Percentiles rank a stretch among this genome's conserved stretches.
These are phyloP conservation scores for Aspergillus fischeri DNA, from an alignment of 2,329 filamentous ascomycete genomes.

Conservation along the genomic window DNA sequence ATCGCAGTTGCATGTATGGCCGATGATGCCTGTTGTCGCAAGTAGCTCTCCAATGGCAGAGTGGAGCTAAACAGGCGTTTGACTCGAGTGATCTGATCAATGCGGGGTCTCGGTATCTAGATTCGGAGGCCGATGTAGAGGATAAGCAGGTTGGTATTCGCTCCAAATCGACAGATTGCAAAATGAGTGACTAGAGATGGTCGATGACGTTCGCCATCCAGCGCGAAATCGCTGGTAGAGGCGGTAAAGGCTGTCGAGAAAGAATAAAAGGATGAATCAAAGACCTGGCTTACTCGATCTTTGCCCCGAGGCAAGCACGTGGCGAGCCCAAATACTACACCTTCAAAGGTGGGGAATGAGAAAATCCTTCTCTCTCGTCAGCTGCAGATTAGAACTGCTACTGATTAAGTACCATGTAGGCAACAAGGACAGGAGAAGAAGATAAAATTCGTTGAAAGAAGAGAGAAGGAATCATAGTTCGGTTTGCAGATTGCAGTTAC, in stretches of 20 bases:
- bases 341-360: neutral
- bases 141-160: neutral
- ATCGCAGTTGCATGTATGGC: constrained; percentile 18
- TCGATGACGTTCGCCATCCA: neutral
- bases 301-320: constrained; percentile 10
- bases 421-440: neutral
- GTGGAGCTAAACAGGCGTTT: constrained; percentile 16
- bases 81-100: constrained; percentile 9
- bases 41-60: constrained; percentile 7
- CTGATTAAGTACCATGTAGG: neutral
- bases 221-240: constrained; percentile 2
- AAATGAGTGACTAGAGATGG: constrained; percentile 16
- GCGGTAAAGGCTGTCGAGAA: neutral
- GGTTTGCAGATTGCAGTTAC: neutral
- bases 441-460: neutral
- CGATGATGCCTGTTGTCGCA: neutral
- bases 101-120: constrained; percentile 15
- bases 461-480: neutral
- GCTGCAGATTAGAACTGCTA: neutral
- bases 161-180: neutral
- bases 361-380: neutral
- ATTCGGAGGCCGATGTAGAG: neutral
- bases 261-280: constrained; percentile 1
- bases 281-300: constrained; percentile 9
- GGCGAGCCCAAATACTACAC: constrained; percentile 1